These are phyloP conservation scores for Metarhizium sp. DNA, from an alignment of 2,329 filamentous ascomycete genomes.

Conservation along the genomic window DNA sequence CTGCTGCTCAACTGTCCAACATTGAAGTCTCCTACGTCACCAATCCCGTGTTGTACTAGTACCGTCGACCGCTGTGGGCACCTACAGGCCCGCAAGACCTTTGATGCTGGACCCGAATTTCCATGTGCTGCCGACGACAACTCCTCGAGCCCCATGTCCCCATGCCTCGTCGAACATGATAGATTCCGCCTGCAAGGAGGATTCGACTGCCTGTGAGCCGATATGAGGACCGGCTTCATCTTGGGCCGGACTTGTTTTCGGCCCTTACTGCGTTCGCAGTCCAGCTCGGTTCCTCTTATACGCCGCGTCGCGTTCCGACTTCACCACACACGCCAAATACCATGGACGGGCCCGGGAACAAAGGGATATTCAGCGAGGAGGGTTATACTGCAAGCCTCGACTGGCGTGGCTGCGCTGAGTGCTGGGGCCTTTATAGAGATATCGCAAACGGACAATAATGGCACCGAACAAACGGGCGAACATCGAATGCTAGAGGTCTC, in stretches of 20 bases:
- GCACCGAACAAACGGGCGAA: conserved; percentile 58
- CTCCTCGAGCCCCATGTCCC: not conserved
- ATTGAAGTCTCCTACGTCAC: conserved; percentile 11
- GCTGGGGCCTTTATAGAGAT: conserved; percentile 49
- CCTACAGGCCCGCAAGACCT: not conserved
- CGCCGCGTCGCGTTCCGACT: conserved; percentile 17
- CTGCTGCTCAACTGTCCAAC: too few species aligned
- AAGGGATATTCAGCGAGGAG: conserved; percentile 9
- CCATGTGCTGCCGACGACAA: not conserved
- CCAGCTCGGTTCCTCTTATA: conserved; percentile 11
- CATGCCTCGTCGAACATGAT: conserved; percentile 11
- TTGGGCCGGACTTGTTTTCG: conserved; percentile 35
- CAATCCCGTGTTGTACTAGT: not conserved
- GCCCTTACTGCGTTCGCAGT: conserved; percentile 20
- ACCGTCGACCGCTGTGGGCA: not conserved
- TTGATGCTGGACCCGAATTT: not conserved
- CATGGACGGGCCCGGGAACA: conserved; percentile 12
- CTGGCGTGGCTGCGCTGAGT: conserved; percentile 35
- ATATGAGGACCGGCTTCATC: conserved; percentile 36
- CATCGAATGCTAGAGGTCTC: conserved; percentile 81
- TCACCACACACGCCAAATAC: conserved; percentile 14
- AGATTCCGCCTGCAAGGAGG: conserved; percentile 1
- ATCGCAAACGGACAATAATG: conserved; percentile 43
- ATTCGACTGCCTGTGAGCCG: conserved; percentile 15
- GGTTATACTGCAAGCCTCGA: conserved; percentile 28